Conservation (phyloP, 169 alveolate genomes). For the Eimeria acervulina region DNA sequence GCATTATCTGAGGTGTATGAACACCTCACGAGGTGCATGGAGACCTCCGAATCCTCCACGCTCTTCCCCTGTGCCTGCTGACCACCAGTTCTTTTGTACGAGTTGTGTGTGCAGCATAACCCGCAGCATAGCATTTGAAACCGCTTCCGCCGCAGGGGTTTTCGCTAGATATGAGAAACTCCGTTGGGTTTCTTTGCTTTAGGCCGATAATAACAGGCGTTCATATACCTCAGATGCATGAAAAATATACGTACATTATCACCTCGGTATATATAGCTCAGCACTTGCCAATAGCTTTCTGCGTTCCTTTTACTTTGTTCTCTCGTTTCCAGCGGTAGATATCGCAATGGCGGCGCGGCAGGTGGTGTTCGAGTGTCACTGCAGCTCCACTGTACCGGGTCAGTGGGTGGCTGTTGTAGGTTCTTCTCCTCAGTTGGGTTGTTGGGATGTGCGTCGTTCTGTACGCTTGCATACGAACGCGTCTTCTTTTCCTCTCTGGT, state of each 20-base stretch:
- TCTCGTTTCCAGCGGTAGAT: neutral
- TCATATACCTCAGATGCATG: no score
- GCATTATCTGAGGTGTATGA: conserved; percentile 19
- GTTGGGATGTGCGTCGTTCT: neutral
- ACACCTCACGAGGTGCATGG: conserved; percentile 22
- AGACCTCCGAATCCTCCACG: neutral
- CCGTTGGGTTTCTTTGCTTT: no score
- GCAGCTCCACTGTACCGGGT: conserved; percentile 57
- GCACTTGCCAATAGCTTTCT: no score
- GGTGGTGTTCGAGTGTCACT: conserved; percentile 60
- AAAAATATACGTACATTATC: no score
- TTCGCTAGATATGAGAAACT: no score
- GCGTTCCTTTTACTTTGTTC: no score
- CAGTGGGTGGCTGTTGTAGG: conserved; percentile 55
- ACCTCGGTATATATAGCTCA: no score
- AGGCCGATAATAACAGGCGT: no score
- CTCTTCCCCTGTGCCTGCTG: neutral
- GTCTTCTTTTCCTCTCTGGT: conserved; percentile 41
- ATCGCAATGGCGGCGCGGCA: neutral
- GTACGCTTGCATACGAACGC: conserved; percentile 2
- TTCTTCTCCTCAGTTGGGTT: conserved; percentile 25
- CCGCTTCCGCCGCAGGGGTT: neutral
- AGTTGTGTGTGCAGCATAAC: neutral
- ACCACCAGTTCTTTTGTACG: no score
- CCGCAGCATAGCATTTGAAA: neutral